Evolutionary conservation across 148 eudicot genomes (phyloP), one percentile per base, ranked within the genome.

Genomic region (Diospyros lotus): DNA sequence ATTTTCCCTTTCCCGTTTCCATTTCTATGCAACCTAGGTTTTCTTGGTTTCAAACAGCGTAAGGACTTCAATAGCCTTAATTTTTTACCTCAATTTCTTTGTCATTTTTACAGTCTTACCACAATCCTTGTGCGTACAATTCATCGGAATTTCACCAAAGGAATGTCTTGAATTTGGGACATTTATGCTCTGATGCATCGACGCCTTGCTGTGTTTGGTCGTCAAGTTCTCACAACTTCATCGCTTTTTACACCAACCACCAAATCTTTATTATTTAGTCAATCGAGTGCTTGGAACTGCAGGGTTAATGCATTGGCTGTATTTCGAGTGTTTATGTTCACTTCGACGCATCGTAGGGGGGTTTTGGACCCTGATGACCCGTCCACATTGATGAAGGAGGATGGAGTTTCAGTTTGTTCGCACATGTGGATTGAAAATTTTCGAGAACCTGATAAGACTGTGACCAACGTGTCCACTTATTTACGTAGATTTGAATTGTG

Each of bases 401-500:
- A 92, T 72, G 95, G 92, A 17, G 88, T 92, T 48, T 64, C 89
- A 6, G 79, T 92, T 28, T 89, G 89, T 72, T 88, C 96, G 1
- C 85, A 82, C 28, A 72, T 94, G 88, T 94, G 97, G 98, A 80
- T 92, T 40, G 91, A 94, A 42, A 94, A 77, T 84, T 94, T 92
- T 28, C 79, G 92, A 13, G 95, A 92, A 13, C 89, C 93, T 7
- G 82, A 92, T 18, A 86, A 67, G 76, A 90, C 87, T 1, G 86
- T 78, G 11, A 82, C 82, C 9, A 92, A 92, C 82, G 84, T 94
- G 83, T 74, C 83, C 7, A 48, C 73, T 17, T 87, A 92, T 73
- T 83, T 92, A 62, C 84, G 93, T 78, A 83, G 90, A 61, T 89
- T 94, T 79, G 98, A 94, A 80, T 72, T 94, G 77, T 94, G 98